Base-by-base conservation (phyloP, 768 basidiomycete genomes). In the Tylopilus cervinicoccineus region DNA sequence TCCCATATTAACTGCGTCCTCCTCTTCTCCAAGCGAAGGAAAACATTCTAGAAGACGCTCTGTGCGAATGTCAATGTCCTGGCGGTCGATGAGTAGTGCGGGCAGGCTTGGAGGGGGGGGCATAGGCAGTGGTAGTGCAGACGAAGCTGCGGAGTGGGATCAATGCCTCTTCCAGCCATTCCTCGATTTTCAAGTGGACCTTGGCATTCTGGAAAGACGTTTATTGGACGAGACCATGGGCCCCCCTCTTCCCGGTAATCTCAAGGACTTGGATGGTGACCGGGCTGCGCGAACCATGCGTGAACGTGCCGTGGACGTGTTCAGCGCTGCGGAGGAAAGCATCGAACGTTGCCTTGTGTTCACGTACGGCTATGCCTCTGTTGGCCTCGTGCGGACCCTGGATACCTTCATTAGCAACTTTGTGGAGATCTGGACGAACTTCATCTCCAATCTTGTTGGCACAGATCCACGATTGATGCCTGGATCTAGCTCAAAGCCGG, bases 131-230 rank as follows among this genome's bases (percentile, higher is more conserved):
- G n/a, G 39, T 12, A 20, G 53, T 37, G 34, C 43, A 40, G 64
- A 56, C n/a, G 56, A 65, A 34, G 63, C 54, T 13, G 49, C 41
- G 55, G 83, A 85, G 49, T 98, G 96, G 96, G 93, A 97, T 59
- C 85, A 84, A 47, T 84, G 87, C 43, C 72, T 99, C 14, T 96
- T 93, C 63, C 93, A 94, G 62, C 92, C 95, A 2, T 98, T 97
- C 71, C 76, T 95, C 22, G 89, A 94, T 58, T 86, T 86, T 52
- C 95, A 98, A 58, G 73, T 81, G 16, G 87, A 94, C 47, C 97
- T 97, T 65, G 79, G 80, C 0, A 70, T 75, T 1, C 73, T 96
- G 28, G 96, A 99, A 67, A 75, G 78, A 29, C 78, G 82, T 7
- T 76, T 81, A 43, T 70, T 98, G 46, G 78, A 83, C 23, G 75